Evolutionary conservation across 371 early-diverging fungal species (phyloP).

Genomic region (Rhizopus arrhizus): DNA sequence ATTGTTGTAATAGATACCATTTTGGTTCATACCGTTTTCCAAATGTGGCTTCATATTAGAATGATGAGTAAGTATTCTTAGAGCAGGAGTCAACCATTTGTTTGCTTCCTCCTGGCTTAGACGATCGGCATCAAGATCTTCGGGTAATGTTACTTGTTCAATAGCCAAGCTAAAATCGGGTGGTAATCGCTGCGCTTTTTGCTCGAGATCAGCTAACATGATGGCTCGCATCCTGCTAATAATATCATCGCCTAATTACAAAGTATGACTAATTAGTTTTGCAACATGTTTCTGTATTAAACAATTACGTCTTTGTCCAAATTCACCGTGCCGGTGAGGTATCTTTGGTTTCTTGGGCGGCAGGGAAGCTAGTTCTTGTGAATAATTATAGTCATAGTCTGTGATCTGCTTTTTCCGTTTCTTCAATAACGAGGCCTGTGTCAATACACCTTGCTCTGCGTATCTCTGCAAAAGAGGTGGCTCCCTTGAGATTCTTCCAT

Average conservation of each 20-base stretch:
- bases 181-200: conserved; percentile 45
- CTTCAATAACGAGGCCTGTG: conserved; percentile 47
- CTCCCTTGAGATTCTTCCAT: conserved; percentile 46
- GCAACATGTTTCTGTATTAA: neutral
- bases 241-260: conserved; percentile 47
- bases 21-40: conserved; percentile 59
- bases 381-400: conserved; percentile 31
- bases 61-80: conserved; percentile 38
- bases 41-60: conserved; percentile 57
- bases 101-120: conserved; percentile 35
- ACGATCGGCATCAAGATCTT: conserved; percentile 6
- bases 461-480: conserved; percentile 44
- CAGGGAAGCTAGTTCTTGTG: conserved; percentile 25
- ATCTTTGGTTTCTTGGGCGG: conserved; percentile 50
- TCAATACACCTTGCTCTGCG: conserved; percentile 51
- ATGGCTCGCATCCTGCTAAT: conserved; percentile 42
- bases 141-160: conserved; percentile 28
- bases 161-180: conserved; percentile 34
- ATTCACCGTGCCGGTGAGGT: conserved; percentile 56
- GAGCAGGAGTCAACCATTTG: conserved; percentile 34
- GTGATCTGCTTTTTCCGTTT: conserved; percentile 41
- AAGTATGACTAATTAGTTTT: neutral
- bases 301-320: conserved; percentile 53
- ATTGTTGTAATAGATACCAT: conserved; percentile 55
- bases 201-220: conserved; percentile 43